A percentile compares a stretch with the other conserved stretches of the same genome.
These are phyloP conservation scores for Pelagomonas calceolata DNA, from an alignment of 108 stramenopile genomes.

Conservation along the genomic window DNA sequence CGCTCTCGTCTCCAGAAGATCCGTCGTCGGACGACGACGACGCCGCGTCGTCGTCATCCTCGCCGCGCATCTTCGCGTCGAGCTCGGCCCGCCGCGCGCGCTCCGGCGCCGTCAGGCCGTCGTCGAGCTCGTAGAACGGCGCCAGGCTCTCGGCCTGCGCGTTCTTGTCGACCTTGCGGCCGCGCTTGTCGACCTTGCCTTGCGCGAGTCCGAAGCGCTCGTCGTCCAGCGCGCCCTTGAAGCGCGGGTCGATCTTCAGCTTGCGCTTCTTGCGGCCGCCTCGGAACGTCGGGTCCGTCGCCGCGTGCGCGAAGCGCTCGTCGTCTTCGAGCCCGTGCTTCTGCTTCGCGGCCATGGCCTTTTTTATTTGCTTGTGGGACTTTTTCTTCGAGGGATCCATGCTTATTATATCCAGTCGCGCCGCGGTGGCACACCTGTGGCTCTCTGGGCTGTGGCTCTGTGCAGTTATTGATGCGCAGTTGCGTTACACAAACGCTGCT, in stretches of 20 bases:
- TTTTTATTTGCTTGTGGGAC: too few species aligned
- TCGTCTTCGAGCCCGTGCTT: neutral
- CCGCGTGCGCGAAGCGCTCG: neutral
- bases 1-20: neutral
- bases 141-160: neutral
- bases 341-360: neutral
- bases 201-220: neutral
- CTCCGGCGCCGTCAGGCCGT: neutral
- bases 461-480: too few species aligned
- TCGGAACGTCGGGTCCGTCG: neutral
- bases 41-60: conserved; percentile 11
- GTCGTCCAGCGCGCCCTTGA: neutral
- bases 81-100: conserved; percentile 20
- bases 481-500: too few species aligned
- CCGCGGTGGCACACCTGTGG: too few species aligned
- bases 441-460: too few species aligned
- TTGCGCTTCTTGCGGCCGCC: neutral
- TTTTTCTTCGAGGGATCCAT: too few species aligned
- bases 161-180: neutral
- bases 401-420: too few species aligned
- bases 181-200: neutral
- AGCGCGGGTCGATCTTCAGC: neutral
- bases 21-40: neutral
- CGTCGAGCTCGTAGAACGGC: neutral
- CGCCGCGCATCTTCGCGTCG: conserved; percentile 35